Conservation (phyloP, 73 alveolate species). For the Tetrahymena elliotti region DNA sequence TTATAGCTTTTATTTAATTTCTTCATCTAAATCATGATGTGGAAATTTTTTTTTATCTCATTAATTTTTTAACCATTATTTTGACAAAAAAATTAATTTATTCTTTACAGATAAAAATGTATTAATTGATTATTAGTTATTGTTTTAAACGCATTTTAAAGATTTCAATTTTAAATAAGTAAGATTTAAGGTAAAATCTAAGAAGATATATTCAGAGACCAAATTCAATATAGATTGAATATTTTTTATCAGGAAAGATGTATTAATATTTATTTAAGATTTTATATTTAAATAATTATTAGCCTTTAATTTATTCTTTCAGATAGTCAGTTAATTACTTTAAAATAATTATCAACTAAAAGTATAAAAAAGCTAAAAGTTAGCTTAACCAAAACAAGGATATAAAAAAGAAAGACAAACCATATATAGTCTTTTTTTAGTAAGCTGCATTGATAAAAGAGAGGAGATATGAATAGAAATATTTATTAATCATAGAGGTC, state of each 20-base stretch:
- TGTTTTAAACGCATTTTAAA: too few relatives aligned
- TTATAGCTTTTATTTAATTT: too few relatives aligned
- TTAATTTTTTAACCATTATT: too few relatives aligned
- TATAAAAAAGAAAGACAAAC: not conserved
- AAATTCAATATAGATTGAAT: not conserved
- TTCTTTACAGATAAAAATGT: too few relatives aligned
- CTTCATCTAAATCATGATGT: too few relatives aligned
- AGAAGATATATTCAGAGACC: too few relatives aligned
- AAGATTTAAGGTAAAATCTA: too few relatives aligned
- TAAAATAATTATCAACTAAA: not conserved
- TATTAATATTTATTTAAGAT: not conserved
- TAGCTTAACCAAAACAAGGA: not conserved
- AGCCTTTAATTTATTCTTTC: not conserved
- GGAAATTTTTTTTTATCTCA: too few relatives aligned
- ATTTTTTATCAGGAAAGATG: not conserved
- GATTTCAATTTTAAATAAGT: too few relatives aligned
- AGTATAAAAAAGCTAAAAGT: not conserved
- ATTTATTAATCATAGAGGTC: not conserved
- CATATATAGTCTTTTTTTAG: not conserved
- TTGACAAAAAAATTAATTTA: too few relatives aligned
- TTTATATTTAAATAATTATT: not conserved
- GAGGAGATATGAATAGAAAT: not conserved
- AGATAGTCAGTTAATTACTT: not conserved
- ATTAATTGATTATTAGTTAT: too few relatives aligned
- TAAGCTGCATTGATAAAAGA: not conserved